Evolutionary conservation across 1,284 basidiomycete species (phyloP), one percentile per base, ranked within the genome.

Genomic region (Schizophyllum commune): DNA sequence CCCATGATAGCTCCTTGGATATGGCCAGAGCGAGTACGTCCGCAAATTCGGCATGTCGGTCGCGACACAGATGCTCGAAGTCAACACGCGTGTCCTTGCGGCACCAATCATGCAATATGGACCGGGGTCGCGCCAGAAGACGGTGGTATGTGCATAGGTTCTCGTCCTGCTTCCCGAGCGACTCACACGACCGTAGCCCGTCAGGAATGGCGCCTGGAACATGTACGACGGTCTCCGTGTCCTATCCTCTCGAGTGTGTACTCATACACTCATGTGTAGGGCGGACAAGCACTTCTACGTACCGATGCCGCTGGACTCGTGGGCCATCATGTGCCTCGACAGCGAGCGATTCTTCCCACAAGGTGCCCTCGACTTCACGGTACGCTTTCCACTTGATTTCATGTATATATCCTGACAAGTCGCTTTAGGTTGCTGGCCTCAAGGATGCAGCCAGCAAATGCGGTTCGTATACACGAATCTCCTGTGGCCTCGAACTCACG

Each of bases 1-100:
- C 13, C 13, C 7, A 39, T 8, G 15, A 4, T 59, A 88, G 86
- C 81, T 86, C 32, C 75, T 91, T 56, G 75, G 79, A 32, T 90
- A 89, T 65, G 84, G 85, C 0, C 81, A 87, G 71, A 90, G 88
- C 0, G 83, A 89, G 71, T 91, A 90, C 65, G 81, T 91, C 32
- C 77, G 80, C 58, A 77, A 84, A 68, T 90, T 89, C 63, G 86
- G 86, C 4, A 79, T 90, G 75, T 66, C 75, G 1, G 80, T 89
- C n/a, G 72, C 78, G 5, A 68, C 77, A 7, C 70, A 6, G 7
- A 76, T 78, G 5, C 81, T 88, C 22, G 74, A 69, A 33, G 74
- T 89, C 27, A 70, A 78, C 17, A 88, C 88, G 0, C 81, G 89
- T 6, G 73, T 90, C 5, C 69, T 91, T 6, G 72, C 74, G 4